These are phyloP conservation scores for Alnus glutinosa DNA, from an alignment of 306 rosid genomes.

Conservation along the genomic window DNA sequence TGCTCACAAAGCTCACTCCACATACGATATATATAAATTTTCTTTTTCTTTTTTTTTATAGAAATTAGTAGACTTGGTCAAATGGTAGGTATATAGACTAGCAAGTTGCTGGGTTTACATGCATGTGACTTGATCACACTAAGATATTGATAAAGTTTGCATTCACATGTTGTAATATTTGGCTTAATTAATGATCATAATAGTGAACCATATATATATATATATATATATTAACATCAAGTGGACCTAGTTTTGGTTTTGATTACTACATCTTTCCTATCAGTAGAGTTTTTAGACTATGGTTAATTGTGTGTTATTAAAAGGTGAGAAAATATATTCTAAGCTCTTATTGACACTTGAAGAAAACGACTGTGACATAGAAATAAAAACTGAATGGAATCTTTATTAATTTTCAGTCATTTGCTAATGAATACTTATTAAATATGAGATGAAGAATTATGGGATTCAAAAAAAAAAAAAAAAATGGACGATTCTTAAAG, in stretches of 20 bases:
- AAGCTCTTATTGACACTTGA: slow-evolving; percentile 57
- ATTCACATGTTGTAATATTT: slow-evolving; percentile 56
- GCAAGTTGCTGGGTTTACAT: slow-evolving; percentile 39
- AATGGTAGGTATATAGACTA: slow-evolving; percentile 41
- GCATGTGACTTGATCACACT: slow-evolving; percentile 51
- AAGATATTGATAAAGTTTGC: slow-evolving; percentile 48
- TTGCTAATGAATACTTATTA: slow-evolving; percentile 41
- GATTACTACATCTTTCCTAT: neutral
- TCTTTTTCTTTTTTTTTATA: slow-evolving; percentile 7
- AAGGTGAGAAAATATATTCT: slow-evolving; percentile 35
- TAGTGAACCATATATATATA: slow-evolving; percentile 14
- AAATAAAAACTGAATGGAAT: slow-evolving; percentile 37
- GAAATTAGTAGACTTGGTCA: slow-evolving; percentile 37
- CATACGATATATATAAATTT: neutral
- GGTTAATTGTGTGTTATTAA: slow-evolving; percentile 13
- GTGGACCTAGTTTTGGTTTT: neutral
- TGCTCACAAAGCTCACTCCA: neutral
- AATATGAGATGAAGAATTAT: slow-evolving; percentile 37
- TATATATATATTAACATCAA: neutral
- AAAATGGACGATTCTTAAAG: slow-evolving; percentile 35
- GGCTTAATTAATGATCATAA: slow-evolving; percentile 44
- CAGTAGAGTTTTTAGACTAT: neutral
- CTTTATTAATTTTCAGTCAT: slow-evolving; percentile 44
- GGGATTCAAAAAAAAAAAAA: slow-evolving; percentile 51
- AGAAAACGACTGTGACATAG: slow-evolving; percentile 62